Evolutionary conservation across 1,139 yeast genomes (phyloP).

Genomic region (Taphrina sp.): DNA sequence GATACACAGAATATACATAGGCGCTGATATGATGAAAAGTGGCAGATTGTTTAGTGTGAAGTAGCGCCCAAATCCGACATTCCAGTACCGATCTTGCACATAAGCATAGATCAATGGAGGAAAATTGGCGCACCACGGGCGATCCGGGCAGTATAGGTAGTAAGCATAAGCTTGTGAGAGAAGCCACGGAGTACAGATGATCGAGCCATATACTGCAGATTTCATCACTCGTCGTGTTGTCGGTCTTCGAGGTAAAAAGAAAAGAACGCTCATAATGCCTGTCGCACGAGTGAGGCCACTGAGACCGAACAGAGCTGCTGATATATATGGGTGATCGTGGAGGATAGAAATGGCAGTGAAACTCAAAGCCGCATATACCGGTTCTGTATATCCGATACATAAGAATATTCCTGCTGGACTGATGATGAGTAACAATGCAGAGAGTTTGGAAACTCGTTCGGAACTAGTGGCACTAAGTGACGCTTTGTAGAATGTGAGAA

Average conservation of each 20-base stretch:
- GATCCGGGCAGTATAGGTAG: conserved; percentile 60
- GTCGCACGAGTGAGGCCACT: conserved; percentile 72
- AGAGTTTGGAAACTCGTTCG: conserved; percentile 44
- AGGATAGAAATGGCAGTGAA: conserved; percentile 60
- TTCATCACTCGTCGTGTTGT: conserved; percentile 25
- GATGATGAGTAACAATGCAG: conserved; percentile 55
- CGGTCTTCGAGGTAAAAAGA: conserved; percentile 57
- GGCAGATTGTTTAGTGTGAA: conserved; percentile 83
- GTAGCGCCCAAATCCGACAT: conserved; percentile 71
- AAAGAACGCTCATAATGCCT: conserved; percentile 66
- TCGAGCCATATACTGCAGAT: conserved; percentile 39
- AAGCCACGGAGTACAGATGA: conserved; percentile 52
- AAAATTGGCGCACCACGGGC: conserved; percentile 67
- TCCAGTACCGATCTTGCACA: conserved; percentile 83
- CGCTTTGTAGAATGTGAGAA: conserved; percentile 51
- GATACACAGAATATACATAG: conserved; percentile 43
- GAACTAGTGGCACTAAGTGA: conserved; percentile 49
- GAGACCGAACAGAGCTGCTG: conserved; percentile 60
- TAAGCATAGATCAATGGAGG: conserved; percentile 67
- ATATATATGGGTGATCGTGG: conserved; percentile 47
- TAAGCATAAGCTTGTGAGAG: conserved; percentile 57
- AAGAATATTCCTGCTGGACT: conserved; percentile 83
- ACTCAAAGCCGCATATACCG: conserved; percentile 63
- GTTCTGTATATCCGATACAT: conserved; percentile 74
- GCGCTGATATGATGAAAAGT: conserved; percentile 74